Conservation (phyloP, 257 asterid species). For the Henckelia pumila region DNA sequence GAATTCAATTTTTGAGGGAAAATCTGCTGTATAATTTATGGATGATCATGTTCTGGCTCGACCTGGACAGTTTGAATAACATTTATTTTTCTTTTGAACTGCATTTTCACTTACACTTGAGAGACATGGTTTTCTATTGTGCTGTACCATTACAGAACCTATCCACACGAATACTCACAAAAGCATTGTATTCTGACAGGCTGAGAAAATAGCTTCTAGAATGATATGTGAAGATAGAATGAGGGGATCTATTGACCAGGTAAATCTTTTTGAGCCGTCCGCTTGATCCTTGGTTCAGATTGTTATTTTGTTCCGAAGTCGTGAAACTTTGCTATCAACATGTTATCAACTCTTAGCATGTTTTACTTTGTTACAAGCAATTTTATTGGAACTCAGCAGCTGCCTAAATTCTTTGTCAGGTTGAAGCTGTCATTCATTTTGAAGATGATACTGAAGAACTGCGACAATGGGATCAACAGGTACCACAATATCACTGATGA, state of each 20-base stretch:
- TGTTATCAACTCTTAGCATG: neutral
- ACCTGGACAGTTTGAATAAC: conserved; percentile 1
- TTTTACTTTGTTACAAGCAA: conserved; percentile 1
- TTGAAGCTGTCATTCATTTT: conserved; percentile 92
- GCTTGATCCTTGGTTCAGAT: conserved; percentile 7
- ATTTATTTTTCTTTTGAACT: neutral
- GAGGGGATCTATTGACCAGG: conserved; percentile 99
- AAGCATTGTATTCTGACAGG: conserved; percentile 46
- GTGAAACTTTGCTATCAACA: neutral
- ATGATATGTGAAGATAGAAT: conserved; percentile 96
- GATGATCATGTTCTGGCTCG: neutral
- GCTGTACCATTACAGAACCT: conserved; percentile 13
- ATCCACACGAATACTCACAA: neutral
- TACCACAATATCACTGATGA: conserved; percentile 25
- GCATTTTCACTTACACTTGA: neutral
- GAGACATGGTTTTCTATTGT: neutral
- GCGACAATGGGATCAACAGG: conserved; percentile 99
- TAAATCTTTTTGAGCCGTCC: too few species aligned
- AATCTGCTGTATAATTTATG: neutral
- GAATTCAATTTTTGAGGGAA: neutral
- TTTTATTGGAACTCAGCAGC: conserved; percentile 15
- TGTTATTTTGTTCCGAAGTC: conserved; percentile 16
- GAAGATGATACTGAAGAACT: conserved; percentile 94
- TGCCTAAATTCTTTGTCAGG: conserved; percentile 41
- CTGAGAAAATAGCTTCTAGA: conserved; percentile 97